These are phyloP conservation scores for Hansfordia pulvinata DNA, from an alignment of 2,329 filamentous ascomycete species.

Conservation along the genomic window DNA sequence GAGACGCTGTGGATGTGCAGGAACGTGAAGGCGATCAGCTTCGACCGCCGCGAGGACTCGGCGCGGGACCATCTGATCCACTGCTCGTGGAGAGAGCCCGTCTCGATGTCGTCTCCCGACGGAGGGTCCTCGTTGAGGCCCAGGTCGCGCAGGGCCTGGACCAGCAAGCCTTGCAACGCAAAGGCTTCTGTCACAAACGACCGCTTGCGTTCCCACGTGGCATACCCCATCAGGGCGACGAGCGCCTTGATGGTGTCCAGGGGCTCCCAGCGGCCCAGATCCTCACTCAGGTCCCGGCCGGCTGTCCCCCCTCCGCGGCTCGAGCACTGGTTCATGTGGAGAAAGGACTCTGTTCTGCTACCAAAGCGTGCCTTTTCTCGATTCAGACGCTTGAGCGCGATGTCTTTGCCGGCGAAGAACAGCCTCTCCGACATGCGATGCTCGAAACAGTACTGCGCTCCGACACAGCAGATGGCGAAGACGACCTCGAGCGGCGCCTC, in stretches of 20 bases:
- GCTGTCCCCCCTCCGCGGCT: neutral
- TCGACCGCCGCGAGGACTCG: constrained; percentile 19
- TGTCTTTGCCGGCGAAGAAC: constrained; percentile 17
- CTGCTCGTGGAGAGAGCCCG: constrained; percentile 3
- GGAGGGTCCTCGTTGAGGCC: constrained; percentile 16
- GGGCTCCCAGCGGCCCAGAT: constrained; percentile 13
- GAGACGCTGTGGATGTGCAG: constrained; percentile 23
- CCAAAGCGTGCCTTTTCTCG: constrained; percentile 11
- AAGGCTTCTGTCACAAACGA: constrained; percentile 20
- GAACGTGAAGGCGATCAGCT: constrained; percentile 23
- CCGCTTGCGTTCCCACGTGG: constrained; percentile 21
- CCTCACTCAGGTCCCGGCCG: neutral
- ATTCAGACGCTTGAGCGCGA: constrained; percentile 16
- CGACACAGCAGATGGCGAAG: constrained; percentile 18
- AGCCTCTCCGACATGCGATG: constrained; percentile 18
- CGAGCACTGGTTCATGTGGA: constrained; percentile 8
- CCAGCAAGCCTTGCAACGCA: constrained; percentile 17
- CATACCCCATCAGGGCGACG: constrained; percentile 22
- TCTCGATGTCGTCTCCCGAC: constrained; percentile 1
- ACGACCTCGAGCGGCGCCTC: constrained; percentile 19
- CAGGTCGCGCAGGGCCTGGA: constrained; percentile 18
- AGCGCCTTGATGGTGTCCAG: constrained; percentile 19
- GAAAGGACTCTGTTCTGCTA: constrained; percentile 11
- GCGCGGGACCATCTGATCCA: constrained; percentile 19
- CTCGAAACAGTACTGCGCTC: constrained; percentile 24